Evolutionary conservation across 2,329 filamentous ascomycete genomes (phyloP), one percentile per base, ranked within the genome.

Genomic region (Plectosphaerella cucumerina): DNA sequence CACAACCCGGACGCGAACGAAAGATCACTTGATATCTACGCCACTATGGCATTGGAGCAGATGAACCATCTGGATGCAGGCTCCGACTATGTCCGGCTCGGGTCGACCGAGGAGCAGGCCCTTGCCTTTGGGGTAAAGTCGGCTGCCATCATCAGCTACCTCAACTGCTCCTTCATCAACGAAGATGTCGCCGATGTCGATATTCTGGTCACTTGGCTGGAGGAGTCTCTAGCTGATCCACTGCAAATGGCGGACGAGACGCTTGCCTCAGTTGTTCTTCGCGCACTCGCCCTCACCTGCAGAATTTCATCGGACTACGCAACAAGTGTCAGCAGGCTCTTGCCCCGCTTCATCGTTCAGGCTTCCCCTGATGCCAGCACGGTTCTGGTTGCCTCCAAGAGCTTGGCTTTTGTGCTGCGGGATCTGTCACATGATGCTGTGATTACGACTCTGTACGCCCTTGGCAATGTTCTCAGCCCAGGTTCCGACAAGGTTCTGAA

Each of bases 401-500:
- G 88, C 59, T 75, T 99, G 33, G 91, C 92, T 2, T 87, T 86
- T 58, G 84, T 95, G 17, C 74, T 99, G 50, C 86, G 86, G 58
- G 78, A 87, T 60, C 78, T 97, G 12, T 96, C 94, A 2, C 89
- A 96, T 60, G 94, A 99, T 72, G 87, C 91, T 34, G 82, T 96
- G 34, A 97, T 99, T 58, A 96, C 92, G 5, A 97, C 92, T 1
- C 75, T 99, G 10, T 99, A 99, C 70, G 94, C 91, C 1, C 78
- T 99, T n/a, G 94, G 94, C 18, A 99, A 99, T 64, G 87, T 96
- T 4, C 77, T 99, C 14, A 97, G 91, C 59, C 86, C 90, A 5
- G 84, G 81, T 44, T 76, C 77, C 14, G 81, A 81, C 51, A 71
- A 74, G 41, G 74, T 70, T 43, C 71, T 78, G 49, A 73, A 74